These are phyloP conservation scores for Cnidoscolus chayamansa DNA, from an alignment of 441 rosid genomes.

Conservation along the genomic window DNA sequence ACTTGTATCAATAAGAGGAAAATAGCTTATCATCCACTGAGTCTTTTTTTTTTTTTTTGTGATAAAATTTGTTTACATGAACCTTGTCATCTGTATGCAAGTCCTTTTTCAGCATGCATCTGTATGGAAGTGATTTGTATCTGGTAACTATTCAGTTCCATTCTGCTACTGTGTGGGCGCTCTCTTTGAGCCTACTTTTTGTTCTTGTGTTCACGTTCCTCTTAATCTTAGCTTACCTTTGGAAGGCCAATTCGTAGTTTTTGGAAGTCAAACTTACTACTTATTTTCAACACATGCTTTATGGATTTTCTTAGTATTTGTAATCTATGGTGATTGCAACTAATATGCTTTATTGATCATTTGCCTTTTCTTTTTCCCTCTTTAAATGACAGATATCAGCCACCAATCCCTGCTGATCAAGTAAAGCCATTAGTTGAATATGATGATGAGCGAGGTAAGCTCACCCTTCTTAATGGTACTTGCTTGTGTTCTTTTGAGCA, in stretches of 20 bases:
- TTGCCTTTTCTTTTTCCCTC: background rate
- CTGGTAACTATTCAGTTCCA: background rate
- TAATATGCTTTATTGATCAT: background rate
- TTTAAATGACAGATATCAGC: constrained; percentile 37
- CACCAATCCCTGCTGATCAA: constrained; percentile 46
- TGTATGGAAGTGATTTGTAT: background rate
- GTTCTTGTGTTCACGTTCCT: background rate
- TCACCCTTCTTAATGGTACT: background rate
- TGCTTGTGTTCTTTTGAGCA: background rate
- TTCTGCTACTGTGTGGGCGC: background rate
- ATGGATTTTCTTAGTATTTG: too few relatives aligned
- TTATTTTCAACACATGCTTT: background rate
- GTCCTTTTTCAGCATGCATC: too few relatives aligned
- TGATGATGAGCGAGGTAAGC: constrained; percentile 42
- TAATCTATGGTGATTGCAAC: background rate
- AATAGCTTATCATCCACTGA: background rate
- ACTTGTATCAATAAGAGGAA: background rate
- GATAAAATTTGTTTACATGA: too few relatives aligned
- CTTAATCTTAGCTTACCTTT: background rate
- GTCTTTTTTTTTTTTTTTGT: too few relatives aligned
- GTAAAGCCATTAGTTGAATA: constrained; percentile 36
- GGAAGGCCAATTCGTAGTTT: background rate
- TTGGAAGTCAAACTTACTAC: background rate
- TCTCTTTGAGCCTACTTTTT: background rate
- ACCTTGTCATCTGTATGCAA: too few relatives aligned